Percentiles rank a stretch among this genome's conserved stretches.
Evolutionary conservation across 345 rosid species (phyloP).

Genomic region (Erodium maritimum): DNA sequence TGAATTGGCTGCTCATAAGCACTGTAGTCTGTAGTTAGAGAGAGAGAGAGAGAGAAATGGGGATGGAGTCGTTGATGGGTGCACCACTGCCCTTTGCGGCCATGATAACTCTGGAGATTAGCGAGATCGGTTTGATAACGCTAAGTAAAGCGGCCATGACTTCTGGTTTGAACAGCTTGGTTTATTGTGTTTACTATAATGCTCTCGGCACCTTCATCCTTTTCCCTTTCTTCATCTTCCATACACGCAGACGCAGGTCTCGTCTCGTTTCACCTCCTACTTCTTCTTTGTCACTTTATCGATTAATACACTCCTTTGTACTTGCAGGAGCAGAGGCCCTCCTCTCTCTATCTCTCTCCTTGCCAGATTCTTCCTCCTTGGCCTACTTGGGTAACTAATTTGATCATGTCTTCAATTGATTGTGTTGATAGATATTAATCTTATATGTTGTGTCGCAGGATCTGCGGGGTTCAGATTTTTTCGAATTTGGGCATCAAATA

Average conservation of each 20-base stretch:
- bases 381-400: constrained; percentile 10
- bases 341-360: constrained; percentile 1
- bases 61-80: constrained; percentile 1
- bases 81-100: constrained; percentile 10
- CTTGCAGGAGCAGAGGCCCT: constrained; percentile 7
- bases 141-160: constrained; percentile 13
- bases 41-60: background rate
- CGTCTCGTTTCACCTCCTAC: too few relatives aligned
- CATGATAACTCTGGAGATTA: constrained; percentile 11
- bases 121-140: constrained; percentile 11
- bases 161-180: constrained; percentile 13
- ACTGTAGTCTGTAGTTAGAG: too few relatives aligned
- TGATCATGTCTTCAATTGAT: background rate
- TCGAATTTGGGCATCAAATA: constrained; percentile 16
- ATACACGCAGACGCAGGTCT: constrained; percentile 10
- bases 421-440: background rate
- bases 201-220: constrained; percentile 12
- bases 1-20: too few relatives aligned
- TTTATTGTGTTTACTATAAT: constrained; percentile 11
- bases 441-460: constrained; percentile 5
- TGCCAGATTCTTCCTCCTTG: constrained; percentile 12
- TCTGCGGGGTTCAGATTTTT: constrained; percentile 11
- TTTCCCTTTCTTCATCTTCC: constrained; percentile 7
- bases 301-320: too few relatives aligned
- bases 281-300: background rate